Evolutionary conservation across 495 filamentous ascomycete species (phyloP), one percentile per base, ranked within the genome.

Genomic region (Rhizodiscina lignyota): DNA sequence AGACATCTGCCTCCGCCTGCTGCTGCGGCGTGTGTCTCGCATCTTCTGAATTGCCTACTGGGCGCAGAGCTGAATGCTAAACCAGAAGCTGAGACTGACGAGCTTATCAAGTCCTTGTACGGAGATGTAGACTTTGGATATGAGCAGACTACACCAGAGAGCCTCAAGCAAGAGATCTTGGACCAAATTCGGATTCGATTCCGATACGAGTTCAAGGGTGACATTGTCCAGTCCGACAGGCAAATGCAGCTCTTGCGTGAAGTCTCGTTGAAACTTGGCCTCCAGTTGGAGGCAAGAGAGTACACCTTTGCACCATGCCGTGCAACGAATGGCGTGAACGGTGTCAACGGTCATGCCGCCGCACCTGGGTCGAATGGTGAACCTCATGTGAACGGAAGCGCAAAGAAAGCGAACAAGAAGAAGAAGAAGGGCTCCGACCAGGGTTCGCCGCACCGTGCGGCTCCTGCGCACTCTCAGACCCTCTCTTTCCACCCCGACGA

Each of bases 1-100:
- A 74, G 79, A 41, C 70, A 79, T 32, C 58, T 96, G n/a, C 82
- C 91, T 11, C 61, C 74, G 36, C 71, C 77, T 4, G 72, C 94
- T 35, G 72, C 77, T 18, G 64, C 79, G 18, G 62, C 79, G 16
- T 87, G 80, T 54, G 53, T 87, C 42, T 63, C 84, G 5, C 91
- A 99, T 54, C 64, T 99, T 39, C 66, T 96, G 52, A 99, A 99
- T 65, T 96, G 91, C 57, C 63, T 99, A 12, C 64, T 99, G 21
- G 89, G 91, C 24, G 61, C 64, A 29, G 72, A 67, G 35, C 56
- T 89, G 37, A 94, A 94, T 61, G 43, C 67, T 18, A 71, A 72
- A 30, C 91, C 91, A 13, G 62, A 62, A 38, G 70, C 83, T 26
- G 76, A 84, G 32, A 70, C 81, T 30, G 85, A 96, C 43, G 67